Evolutionary conservation across 345 rosid species (phyloP).

Genomic region (Ricinus communis): DNA sequence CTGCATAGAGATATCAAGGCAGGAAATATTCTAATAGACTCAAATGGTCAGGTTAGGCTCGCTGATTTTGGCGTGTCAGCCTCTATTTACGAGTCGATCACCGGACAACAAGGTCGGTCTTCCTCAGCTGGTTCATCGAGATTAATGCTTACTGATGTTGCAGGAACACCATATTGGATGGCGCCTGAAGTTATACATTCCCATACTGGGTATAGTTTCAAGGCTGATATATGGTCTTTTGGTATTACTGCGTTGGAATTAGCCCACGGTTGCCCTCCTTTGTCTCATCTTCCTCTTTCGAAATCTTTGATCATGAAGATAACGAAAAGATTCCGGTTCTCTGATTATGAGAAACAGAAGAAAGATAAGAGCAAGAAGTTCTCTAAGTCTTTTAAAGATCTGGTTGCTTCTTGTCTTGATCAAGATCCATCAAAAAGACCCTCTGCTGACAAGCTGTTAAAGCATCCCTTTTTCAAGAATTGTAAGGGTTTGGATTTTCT

Average conservation of each 20-base stretch:
- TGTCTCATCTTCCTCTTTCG: slow-evolving; percentile 77
- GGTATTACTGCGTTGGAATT: slow-evolving; percentile 88
- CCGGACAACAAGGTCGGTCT: slow-evolving; percentile 14
- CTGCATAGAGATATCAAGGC: slow-evolving; percentile 77
- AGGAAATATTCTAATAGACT: slow-evolving; percentile 71
- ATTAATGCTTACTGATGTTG: slow-evolving; percentile 57
- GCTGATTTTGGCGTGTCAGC: slow-evolving; percentile 94
- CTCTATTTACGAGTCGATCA: slow-evolving; percentile 57
- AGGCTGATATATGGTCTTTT: slow-evolving; percentile 94
- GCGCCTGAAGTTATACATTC: slow-evolving; percentile 97
- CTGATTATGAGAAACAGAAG: slow-evolving; percentile 57
- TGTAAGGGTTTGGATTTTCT: slow-evolving; percentile 61
- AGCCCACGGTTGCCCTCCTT: slow-evolving; percentile 82
- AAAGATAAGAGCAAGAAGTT: slow-evolving; percentile 55
- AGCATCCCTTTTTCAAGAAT: slow-evolving; percentile 71
- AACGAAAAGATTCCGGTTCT: slow-evolving; percentile 65
- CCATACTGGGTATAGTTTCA: slow-evolving; percentile 77
- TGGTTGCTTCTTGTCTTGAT: slow-evolving; percentile 76
- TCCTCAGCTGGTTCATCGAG: slow-evolving; percentile 33
- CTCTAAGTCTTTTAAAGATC: slow-evolving; percentile 75
- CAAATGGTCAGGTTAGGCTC: slow-evolving; percentile 63
- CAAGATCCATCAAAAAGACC: slow-evolving; percentile 83
- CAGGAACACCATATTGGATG: slow-evolving; percentile 97
- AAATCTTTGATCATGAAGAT: slow-evolving; percentile 78
- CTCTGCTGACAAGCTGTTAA: slow-evolving; percentile 66